A percentile compares a stretch with the other conserved stretches of the same genome.
These are phyloP conservation scores for Phytophthora multivora DNA, from an alignment of 352 stramenopile species.

Conservation along the genomic window DNA sequence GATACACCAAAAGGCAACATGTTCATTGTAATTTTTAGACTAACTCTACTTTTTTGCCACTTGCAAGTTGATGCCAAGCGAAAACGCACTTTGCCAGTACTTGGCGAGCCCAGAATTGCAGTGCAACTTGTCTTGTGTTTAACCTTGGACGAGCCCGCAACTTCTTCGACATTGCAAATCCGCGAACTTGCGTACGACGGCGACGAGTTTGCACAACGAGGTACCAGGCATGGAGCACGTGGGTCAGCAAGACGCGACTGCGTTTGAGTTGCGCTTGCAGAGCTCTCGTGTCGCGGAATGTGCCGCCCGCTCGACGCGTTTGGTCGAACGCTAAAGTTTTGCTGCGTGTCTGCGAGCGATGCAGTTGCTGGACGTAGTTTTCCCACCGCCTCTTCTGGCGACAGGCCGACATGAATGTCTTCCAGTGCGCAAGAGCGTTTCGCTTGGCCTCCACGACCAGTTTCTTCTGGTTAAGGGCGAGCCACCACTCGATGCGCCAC, in stretches of 20 bases:
- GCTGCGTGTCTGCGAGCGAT: slow-evolving; percentile 20
- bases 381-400: slow-evolving; percentile 33
- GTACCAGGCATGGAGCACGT: slow-evolving; percentile 36
- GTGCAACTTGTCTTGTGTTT: slow-evolving; percentile 1
- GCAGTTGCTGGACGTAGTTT: slow-evolving; percentile 34
- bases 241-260: slow-evolving; percentile 32
- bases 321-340: slow-evolving; percentile 2
- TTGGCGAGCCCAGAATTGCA: slow-evolving; percentile 29
- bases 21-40: slow-evolving; percentile 1
- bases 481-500: slow-evolving; percentile 33
- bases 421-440: slow-evolving; percentile 23
- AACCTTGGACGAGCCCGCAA: background rate
- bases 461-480: slow-evolving; percentile 24
- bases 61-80: slow-evolving; percentile 7
- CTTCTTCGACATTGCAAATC: slow-evolving; percentile 2
- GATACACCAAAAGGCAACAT: slow-evolving; percentile 29
- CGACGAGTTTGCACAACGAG: slow-evolving; percentile 22
- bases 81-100: slow-evolving; percentile 17
- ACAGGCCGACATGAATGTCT: slow-evolving; percentile 20
- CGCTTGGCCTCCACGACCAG: slow-evolving; percentile 2
- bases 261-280: slow-evolving; percentile 35
- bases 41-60: background rate
- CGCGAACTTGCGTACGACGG: background rate
- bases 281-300: slow-evolving; percentile 21
- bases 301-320: background rate